phyloP scores from a whole-genome alignment of 176 grass and related monocot genomes.

The Carex scoparia region DNA sequence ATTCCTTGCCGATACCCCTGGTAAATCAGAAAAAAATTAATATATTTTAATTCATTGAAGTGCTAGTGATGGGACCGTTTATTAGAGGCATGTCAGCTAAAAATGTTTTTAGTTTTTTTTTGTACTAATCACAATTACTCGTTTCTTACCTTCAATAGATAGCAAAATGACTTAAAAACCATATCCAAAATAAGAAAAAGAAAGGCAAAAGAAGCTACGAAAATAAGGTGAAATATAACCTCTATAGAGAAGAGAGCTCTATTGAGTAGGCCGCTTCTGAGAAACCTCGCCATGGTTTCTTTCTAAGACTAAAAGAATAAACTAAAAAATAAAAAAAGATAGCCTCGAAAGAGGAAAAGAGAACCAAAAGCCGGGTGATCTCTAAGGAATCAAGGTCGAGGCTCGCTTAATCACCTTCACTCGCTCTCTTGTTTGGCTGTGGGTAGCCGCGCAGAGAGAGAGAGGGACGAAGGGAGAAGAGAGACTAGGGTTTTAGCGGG shows the following conservation, averaged over 20 bases:
- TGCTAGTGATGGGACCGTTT: background rate
- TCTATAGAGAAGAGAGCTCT: slow-evolving; percentile 39
- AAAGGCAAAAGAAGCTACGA: background rate
- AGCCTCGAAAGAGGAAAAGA: background rate
- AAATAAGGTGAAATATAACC: slow-evolving; percentile 23
- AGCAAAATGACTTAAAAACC: background rate
- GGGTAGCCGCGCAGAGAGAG: slow-evolving; percentile 2
- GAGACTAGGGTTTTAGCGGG: slow-evolving; percentile 45
- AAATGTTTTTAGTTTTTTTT: background rate
- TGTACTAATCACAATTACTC: background rate
- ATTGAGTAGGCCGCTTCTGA: slow-evolving; percentile 44
- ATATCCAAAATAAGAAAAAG: background rate
- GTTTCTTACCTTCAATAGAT: background rate
- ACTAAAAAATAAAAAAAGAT: background rate
- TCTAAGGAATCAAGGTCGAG: background rate
- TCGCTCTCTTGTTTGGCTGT: background rate
- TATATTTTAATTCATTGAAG: background rate
- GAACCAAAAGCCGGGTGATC: background rate
- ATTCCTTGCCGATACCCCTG: slow-evolving; percentile 63
- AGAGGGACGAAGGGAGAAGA: background rate
- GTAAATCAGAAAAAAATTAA: slow-evolving; percentile 22
- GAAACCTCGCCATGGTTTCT: slow-evolving; percentile 60
- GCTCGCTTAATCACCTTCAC: background rate
- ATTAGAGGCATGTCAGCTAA: background rate
- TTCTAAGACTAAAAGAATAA: background rate